phyloP scores from a whole-genome alignment of 1,284 basidiomycete genomes.

The Tilletia walkeri region DNA sequence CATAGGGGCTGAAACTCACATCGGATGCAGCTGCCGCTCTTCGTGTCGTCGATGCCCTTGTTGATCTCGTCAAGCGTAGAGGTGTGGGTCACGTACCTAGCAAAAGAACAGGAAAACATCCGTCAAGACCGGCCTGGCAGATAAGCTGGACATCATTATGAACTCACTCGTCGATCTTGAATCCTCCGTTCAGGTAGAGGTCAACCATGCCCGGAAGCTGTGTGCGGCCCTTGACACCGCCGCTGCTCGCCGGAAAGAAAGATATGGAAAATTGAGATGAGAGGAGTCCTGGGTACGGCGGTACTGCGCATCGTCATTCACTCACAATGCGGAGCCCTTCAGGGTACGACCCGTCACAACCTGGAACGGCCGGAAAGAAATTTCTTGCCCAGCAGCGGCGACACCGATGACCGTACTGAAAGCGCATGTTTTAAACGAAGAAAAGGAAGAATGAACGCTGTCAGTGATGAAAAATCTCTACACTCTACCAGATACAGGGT shows the following conservation, averaged over 20 bases:
- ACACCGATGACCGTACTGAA: constrained; percentile 72
- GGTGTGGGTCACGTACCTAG: constrained; percentile 56
- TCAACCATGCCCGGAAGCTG: constrained; percentile 61
- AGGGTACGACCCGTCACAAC: constrained; percentile 91
- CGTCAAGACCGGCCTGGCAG: not conserved
- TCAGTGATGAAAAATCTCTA: too few species aligned
- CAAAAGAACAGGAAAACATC: not conserved
- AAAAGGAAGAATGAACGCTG: too few species aligned
- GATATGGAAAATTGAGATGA: not conserved
- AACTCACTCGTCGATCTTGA: constrained; percentile 45
- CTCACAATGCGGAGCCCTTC: constrained; percentile 82
- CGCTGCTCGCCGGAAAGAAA: constrained; percentile 54
- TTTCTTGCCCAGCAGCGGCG: constrained; percentile 86
- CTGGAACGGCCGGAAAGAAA: constrained; percentile 82
- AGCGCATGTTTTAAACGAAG: constrained; percentile 52
- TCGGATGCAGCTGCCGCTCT: constrained; percentile 86
- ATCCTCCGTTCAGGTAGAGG: constrained; percentile 31
- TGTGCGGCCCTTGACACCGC: constrained; percentile 95
- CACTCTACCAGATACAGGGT: too few species aligned
- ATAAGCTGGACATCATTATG: too few species aligned
- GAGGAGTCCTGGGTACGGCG: not conserved
- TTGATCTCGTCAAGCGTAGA: constrained; percentile 72
- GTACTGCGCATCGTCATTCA: not conserved
- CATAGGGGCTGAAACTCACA: constrained; percentile 58
- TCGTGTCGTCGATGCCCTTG: constrained; percentile 90